A percentile compares a stretch with the other conserved stretches of the same genome.
These are phyloP conservation scores for Solanum pinnatisectum DNA, from an alignment of 257 asterid genomes.

Conservation along the genomic window DNA sequence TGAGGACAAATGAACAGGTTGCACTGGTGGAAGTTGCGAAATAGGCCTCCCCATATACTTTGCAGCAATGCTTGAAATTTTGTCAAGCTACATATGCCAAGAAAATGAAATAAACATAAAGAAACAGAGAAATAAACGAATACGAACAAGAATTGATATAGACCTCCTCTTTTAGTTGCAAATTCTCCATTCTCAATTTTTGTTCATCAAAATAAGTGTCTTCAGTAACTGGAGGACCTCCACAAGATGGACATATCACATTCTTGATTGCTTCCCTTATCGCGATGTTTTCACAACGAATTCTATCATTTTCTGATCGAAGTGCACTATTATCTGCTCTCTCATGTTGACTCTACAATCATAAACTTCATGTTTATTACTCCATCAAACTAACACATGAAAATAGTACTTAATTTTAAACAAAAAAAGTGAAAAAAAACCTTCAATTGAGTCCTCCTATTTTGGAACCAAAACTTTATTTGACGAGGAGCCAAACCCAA, in stretches of 20 bases:
- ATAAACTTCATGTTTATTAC: not conserved
- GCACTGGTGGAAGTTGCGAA: constrained; percentile 83
- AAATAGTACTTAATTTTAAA: not conserved
- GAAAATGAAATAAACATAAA: not conserved
- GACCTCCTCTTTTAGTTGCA: constrained; percentile 82
- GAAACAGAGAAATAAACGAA: not conserved
- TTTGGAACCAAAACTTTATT: constrained; percentile 98
- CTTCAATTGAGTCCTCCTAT: constrained; percentile 94
- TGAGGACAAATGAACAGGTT: constrained; percentile 71
- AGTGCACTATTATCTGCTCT: constrained; percentile 65
- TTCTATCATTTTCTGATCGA: constrained; percentile 65
- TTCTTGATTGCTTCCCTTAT: constrained; percentile 76
- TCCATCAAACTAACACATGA: not conserved
- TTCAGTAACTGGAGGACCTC: constrained; percentile 62
- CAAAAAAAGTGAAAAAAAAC: constrained; percentile 9
- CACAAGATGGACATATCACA: constrained; percentile 83
- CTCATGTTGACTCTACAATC: constrained; percentile 80
- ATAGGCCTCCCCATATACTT: constrained; percentile 94
- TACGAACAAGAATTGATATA: too few species aligned
- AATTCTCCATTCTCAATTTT: constrained; percentile 60
- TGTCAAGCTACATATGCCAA: constrained; percentile 48
- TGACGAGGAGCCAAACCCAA: constrained; percentile 79
- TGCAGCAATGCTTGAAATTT: constrained; percentile 86
- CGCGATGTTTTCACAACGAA: constrained; percentile 75
- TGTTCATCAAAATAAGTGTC: constrained; percentile 77